Evolutionary conservation across 2,329 filamentous ascomycete species (phyloP).

Genomic region (Neonectria magnoliae): DNA sequence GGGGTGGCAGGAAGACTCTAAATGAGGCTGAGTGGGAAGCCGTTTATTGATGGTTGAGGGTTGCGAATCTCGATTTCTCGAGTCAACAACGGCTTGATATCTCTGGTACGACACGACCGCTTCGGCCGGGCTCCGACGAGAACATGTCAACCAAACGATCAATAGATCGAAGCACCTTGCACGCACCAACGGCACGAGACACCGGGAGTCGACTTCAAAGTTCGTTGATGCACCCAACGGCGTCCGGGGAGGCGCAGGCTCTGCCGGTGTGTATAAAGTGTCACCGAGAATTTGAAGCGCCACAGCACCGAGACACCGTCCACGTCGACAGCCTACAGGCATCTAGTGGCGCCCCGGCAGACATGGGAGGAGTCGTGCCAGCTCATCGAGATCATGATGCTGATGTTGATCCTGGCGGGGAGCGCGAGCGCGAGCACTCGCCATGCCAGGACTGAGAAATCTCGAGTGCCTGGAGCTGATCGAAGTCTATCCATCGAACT

Average conservation of each 20-base stretch:
- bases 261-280: conserved; percentile 17
- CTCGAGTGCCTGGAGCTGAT: conserved; percentile 17
- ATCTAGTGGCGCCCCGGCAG: conserved; percentile 13
- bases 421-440: conserved; percentile 1
- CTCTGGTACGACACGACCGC: background rate
- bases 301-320: conserved; percentile 23
- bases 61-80: background rate
- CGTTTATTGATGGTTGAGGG: conserved; percentile 5
- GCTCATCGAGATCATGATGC: conserved; percentile 20
- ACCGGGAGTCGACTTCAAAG: conserved; percentile 1
- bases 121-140: background rate
- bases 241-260: conserved; percentile 10
- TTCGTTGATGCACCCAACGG: conserved; percentile 23
- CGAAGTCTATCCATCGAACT: conserved; percentile 21
- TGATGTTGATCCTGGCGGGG: background rate
- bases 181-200: conserved; percentile 19
- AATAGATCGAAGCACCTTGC: background rate
- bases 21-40: conserved; percentile 26
- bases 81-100: background rate
- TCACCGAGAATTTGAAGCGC: conserved; percentile 18
- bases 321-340: conserved; percentile 16
- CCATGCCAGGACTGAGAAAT: background rate
- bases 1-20: conserved; percentile 7
- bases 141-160: background rate
- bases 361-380: conserved; percentile 4